phyloP scores from a whole-genome alignment of 108 stramenopile genomes.

The Nannochloropsis salina region DNA sequence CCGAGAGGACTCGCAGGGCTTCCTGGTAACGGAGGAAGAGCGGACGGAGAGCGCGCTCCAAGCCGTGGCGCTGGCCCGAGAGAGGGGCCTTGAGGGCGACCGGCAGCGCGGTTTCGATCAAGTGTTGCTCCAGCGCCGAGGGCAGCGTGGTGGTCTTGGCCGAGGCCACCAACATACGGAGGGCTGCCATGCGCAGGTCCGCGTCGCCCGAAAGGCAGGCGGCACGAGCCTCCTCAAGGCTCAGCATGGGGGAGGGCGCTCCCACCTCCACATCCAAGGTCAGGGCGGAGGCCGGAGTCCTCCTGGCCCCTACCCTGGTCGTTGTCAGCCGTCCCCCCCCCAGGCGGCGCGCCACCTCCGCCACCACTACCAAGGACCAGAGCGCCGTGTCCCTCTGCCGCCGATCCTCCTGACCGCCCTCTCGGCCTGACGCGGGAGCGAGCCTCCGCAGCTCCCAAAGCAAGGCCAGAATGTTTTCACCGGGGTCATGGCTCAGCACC shows the following conservation, averaged over 20 bases:
- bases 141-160: not conserved
- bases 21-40: conserved; percentile 20
- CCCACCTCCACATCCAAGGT: not conserved
- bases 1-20: not conserved
- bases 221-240: not conserved
- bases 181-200: not conserved
- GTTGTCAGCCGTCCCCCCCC: not conserved
- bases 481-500: not conserved
- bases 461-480: not conserved
- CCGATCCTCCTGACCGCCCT: not conserved
- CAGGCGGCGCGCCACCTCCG: conserved; percentile 1
- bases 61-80: not conserved
- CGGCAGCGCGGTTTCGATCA: not conserved
- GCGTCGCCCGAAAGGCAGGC: not conserved
- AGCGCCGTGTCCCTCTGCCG: not conserved
- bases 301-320: not conserved
- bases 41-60: not conserved
- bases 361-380: not conserved
- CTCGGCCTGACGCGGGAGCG: not conserved
- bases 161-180: not conserved
- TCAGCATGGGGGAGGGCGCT: not conserved
- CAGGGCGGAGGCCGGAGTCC: not conserved
- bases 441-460: not conserved
- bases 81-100: conserved; percentile 7
- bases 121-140: not conserved